phyloP scores from a whole-genome alignment of 306 rosid genomes.

The Castanea crenata region DNA sequence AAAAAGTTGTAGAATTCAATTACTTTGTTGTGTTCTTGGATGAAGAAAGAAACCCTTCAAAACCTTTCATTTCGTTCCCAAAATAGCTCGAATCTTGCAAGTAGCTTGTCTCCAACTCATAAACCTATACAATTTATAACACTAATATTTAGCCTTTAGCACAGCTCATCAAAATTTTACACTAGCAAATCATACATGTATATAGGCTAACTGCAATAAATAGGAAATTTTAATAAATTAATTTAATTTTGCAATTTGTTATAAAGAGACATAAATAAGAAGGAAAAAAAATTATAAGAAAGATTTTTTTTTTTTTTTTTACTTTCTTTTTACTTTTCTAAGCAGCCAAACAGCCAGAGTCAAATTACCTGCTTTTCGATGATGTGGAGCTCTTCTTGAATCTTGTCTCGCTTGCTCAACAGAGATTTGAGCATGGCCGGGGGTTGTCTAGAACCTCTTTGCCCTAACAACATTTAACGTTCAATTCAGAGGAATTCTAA shows the following conservation, averaged over 20 bases:
- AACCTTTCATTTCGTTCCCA: neutral
- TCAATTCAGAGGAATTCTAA: neutral
- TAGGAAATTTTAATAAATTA: neutral
- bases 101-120: neutral
- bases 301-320: neutral
- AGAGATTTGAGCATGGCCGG: neutral
- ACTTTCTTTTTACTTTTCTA: neutral
- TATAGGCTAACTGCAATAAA: neutral
- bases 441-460: neutral
- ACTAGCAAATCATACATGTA: neutral
- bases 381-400: neutral
- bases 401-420: neutral
- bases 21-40: neutral
- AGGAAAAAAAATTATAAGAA: neutral
- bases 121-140: neutral
- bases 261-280: neutral
- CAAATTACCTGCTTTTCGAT: slow-evolving; percentile 2
- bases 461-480: neutral
- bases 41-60: neutral
- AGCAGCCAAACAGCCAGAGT: neutral
- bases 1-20: neutral
- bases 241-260: neutral
- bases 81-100: neutral
- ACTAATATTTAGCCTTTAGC: neutral
- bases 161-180: neutral